Evolutionary conservation across 108 stramenopile species (phyloP), one percentile per base, ranked within the genome.

Genomic region (Skeletonema grethae): DNA sequence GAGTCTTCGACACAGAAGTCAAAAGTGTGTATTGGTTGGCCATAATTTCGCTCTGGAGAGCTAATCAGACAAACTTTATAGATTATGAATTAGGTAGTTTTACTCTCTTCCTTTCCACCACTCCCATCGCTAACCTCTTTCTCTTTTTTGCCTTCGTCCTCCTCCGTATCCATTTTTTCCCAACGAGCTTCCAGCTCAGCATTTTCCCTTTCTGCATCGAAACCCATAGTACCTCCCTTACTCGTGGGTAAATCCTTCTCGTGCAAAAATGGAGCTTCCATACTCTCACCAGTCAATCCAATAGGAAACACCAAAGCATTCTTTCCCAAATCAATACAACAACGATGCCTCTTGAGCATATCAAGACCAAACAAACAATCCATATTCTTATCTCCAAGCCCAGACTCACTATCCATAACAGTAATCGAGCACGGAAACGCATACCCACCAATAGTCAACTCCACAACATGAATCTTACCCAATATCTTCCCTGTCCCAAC

Each of bases 351-450:
- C 71, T 90, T 95, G 43, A 98, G 81, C 96, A 97, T 97, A 84
- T 99, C 98, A 59, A 99, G 82, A 29, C 98, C 98, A 30, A 98
- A 87, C 25, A 99, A 72, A 60, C 98, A 92, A 58, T 98, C 97
- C 85, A 99, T 96, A 73, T 97, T 95, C 58, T 91, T 88, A 30
- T 89, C 84, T 2, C 82, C 82, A 50, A 73, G 65, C 5, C 84
- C 85, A 24, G 80, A 65, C 70, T 86, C 80, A 77, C 85, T 80
- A 73, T 97, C 95, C 87, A 97, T 87, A 80, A 73, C 96, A 89
- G 69, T 87, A 68, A 63, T 68, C 16, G 48, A 84, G 80, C 53
- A 87, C 24, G 76, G 69, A 36, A 73, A 77, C 35, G 22, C 67
- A 82, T 86, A 76, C 77, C 89, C 69, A 7, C 64, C 69, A 50